These are phyloP conservation scores for Cutaneotrichosporon sp. DNA, from an alignment of 1,284 basidiomycete species.

Conservation along the genomic window DNA sequence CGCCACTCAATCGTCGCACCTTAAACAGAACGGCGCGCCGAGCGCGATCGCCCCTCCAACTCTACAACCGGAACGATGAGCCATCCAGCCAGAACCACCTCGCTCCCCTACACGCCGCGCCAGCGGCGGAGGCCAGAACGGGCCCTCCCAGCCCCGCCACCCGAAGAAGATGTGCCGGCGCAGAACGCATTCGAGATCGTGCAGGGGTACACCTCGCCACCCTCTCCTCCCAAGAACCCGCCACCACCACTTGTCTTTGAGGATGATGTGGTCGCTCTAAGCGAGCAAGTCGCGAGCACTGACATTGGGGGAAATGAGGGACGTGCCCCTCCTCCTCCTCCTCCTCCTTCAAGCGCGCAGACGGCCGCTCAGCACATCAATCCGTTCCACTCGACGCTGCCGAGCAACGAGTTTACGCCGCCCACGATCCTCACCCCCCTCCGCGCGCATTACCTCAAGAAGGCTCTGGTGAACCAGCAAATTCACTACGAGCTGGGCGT, in stretches of 20 bases:
- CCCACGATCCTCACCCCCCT: slow-evolving; percentile 66
- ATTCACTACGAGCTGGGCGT: slow-evolving; percentile 71
- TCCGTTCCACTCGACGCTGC: slow-evolving; percentile 41
- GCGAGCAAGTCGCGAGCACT: neutral
- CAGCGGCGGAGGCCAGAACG: slow-evolving; percentile 27
- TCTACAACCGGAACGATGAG: neutral
- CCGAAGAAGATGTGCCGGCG: slow-evolving; percentile 37
- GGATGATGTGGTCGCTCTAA: neutral
- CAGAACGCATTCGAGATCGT: slow-evolving; percentile 33
- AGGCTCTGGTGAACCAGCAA: slow-evolving; percentile 84
- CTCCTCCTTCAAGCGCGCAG: slow-evolving; percentile 22
- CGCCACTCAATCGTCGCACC: neutral
- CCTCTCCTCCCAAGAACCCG: slow-evolving; percentile 34
- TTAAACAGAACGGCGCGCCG: neutral
- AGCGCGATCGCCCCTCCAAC: neutral
- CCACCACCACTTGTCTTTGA: slow-evolving; percentile 12
- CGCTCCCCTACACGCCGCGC: slow-evolving; percentile 38
- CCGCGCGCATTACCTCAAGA: slow-evolving; percentile 93
- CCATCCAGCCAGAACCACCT: neutral
- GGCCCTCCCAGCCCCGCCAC: slow-evolving; percentile 34
- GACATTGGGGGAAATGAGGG: neutral
- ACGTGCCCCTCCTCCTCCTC: slow-evolving; percentile 22
- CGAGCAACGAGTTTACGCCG: slow-evolving; percentile 29
- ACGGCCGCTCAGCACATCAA: slow-evolving; percentile 37
- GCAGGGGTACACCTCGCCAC: slow-evolving; percentile 38